Percentiles rank a stretch among this genome's conserved stretches.
phyloP scores from a whole-genome alignment of 768 basidiomycete species.

The Tylopilus sp. region DNA sequence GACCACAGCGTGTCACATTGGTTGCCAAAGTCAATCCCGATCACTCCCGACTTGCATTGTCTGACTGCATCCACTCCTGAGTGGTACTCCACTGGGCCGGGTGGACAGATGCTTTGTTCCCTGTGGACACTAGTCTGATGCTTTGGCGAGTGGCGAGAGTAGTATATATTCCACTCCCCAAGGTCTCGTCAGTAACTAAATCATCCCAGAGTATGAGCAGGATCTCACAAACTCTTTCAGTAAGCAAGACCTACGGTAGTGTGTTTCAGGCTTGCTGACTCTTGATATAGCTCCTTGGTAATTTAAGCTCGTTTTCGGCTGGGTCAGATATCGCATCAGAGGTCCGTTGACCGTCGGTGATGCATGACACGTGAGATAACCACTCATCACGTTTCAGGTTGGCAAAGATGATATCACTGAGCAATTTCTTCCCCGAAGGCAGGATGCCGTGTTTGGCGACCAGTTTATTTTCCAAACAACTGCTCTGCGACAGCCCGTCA shows the following conservation, averaged over 20 bases:
- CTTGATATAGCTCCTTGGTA: slow-evolving; percentile 23
- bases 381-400: slow-evolving; percentile 14
- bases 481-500: slow-evolving; percentile 19
- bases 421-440: slow-evolving; percentile 30
- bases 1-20: slow-evolving; percentile 5
- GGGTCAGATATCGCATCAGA: slow-evolving; percentile 9
- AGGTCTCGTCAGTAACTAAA: neutral
- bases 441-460: slow-evolving; percentile 28
- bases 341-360: slow-evolving; percentile 19
- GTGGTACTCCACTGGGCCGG: slow-evolving; percentile 5
- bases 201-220: slow-evolving; percentile 24
- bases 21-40: neutral
- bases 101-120: slow-evolving; percentile 22
- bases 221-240: slow-evolving; percentile 30
- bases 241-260: slow-evolving; percentile 12
- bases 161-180: slow-evolving; percentile 21
- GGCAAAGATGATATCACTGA: slow-evolving; percentile 21
- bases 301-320: slow-evolving; percentile 18
- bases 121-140: slow-evolving; percentile 6
- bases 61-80: slow-evolving; percentile 1
- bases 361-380: slow-evolving; percentile 1
- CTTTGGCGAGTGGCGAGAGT: slow-evolving; percentile 25
- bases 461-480: slow-evolving; percentile 29
- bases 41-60: slow-evolving; percentile 11
- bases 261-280: neutral